These are phyloP conservation scores for Parsonsia alboflavescens DNA, from an alignment of 257 asterid genomes.

Conservation along the genomic window DNA sequence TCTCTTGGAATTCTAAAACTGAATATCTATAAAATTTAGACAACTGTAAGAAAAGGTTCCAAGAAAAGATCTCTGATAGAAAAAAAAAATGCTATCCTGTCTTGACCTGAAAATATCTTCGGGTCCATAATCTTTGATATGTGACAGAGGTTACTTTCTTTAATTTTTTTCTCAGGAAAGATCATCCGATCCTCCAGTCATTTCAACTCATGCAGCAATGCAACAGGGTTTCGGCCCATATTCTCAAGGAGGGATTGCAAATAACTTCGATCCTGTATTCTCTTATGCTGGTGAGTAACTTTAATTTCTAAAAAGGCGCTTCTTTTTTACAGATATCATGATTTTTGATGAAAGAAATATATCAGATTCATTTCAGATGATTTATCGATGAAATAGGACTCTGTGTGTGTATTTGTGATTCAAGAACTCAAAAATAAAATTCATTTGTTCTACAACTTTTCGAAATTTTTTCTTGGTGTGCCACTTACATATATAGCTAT, in stretches of 20 bases:
- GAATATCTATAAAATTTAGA: neutral
- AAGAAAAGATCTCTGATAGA: neutral
- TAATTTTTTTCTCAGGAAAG: constrained; percentile 11
- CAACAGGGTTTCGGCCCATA: neutral
- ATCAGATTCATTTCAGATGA: no score
- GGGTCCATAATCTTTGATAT: neutral
- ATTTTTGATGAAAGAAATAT: no score
- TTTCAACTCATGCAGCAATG: constrained; percentile 3
- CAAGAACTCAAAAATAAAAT: no score
- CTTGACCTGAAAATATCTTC: neutral
- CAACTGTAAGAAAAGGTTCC: neutral
- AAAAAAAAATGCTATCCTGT: no score
- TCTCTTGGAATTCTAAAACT: neutral
- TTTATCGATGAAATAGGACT: no score
- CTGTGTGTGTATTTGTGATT: no score
- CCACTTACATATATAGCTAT: no score
- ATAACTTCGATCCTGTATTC: neutral
- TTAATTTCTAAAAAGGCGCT: neutral
- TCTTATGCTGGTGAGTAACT: neutral
- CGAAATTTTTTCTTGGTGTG: no score
- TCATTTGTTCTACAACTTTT: no score
- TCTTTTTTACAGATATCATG: no score
- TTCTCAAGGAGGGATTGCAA: neutral
- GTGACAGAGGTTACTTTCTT: neutral
- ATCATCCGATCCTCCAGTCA: neutral